These are phyloP conservation scores for Phytopythium chamaehyphon DNA, from an alignment of 352 stramenopile species.

Conservation along the genomic window DNA sequence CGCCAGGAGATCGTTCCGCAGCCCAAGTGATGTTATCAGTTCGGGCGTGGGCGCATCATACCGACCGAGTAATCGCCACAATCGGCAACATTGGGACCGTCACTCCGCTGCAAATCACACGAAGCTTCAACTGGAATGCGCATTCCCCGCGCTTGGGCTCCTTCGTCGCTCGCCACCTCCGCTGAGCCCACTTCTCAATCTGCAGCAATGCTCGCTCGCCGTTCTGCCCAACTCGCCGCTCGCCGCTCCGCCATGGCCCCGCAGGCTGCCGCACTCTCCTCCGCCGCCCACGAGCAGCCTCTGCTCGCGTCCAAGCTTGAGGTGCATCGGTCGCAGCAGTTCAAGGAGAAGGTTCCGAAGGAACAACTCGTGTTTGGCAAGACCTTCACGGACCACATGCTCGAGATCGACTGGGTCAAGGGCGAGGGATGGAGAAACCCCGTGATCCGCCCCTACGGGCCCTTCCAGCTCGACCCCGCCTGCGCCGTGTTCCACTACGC, in stretches of 20 bases:
- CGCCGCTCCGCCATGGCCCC: slow-evolving; percentile 2
- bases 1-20: too few species aligned
- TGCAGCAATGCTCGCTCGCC: slow-evolving; percentile 5
- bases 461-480: slow-evolving; percentile 91
- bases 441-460: slow-evolving; percentile 89
- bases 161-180: too few species aligned
- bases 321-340: slow-evolving; percentile 35
- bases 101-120: too few species aligned
- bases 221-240: neutral
- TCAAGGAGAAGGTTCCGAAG: slow-evolving; percentile 72
- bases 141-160: too few species aligned
- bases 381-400: slow-evolving; percentile 96
- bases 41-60: too few species aligned
- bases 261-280: slow-evolving; percentile 2
- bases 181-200: neutral
- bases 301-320: slow-evolving; percentile 30
- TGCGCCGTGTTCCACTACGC: slow-evolving; percentile 94
- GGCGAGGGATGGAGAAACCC: slow-evolving; percentile 84
- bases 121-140: too few species aligned
- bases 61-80: too few species aligned
- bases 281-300: neutral
- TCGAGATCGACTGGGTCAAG: slow-evolving; percentile 91
- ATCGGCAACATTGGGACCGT: too few species aligned
- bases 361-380: slow-evolving; percentile 93
- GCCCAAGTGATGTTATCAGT: too few species aligned